Evolutionary conservation across 2,329 filamentous ascomycete species (phyloP), one percentile per base, ranked within the genome.

Genomic region (Fusarium temperatum): DNA sequence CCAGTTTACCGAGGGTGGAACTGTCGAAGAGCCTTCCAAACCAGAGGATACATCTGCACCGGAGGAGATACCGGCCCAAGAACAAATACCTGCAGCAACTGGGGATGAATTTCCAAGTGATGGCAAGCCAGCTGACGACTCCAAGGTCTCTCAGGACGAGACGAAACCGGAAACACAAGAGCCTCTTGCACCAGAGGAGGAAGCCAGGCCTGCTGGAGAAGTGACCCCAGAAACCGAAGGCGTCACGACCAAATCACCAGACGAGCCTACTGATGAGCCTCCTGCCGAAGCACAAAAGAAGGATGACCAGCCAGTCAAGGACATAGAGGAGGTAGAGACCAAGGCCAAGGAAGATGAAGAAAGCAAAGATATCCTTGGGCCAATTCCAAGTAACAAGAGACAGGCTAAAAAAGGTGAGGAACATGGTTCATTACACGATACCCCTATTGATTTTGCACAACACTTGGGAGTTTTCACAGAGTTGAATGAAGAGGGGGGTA

Each of bases 391-490:
- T 51, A 81, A 82, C 56, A 81, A 82, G 68, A 83, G 80, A 73
- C 78, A 74, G 70, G 76, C 77, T 63, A 82, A 81, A 74, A 85
- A 84, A 86, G 84, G 84, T 86, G 82, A 86, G 84, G 80, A 82
- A 76, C 71, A 77, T 68, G 71, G 75, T 81, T 80, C 75, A 79
- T 78, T 81, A 78, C 77, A 80, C 80, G 78, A 84, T 83, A 80
- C 80, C 80, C 80, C 79, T 76, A 77, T 79, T 82, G 78, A 78
- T 79, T 80, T 82, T 80, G 61, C 75, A 73, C 78, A 77, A 77
- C 68, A 70, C 74, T 72, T 77, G 75, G 78, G 74, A 78, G 74
- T 77, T 73, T 75, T 75, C 73, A 73, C 72, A 67, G 72, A 76
- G 67, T 68, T 76, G 66, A 68, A 77, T 66, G 66, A 76, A 67